Conservation (phyloP, 2,329 filamentous ascomycete species). For the Colletotrichum graminicola region DNA sequence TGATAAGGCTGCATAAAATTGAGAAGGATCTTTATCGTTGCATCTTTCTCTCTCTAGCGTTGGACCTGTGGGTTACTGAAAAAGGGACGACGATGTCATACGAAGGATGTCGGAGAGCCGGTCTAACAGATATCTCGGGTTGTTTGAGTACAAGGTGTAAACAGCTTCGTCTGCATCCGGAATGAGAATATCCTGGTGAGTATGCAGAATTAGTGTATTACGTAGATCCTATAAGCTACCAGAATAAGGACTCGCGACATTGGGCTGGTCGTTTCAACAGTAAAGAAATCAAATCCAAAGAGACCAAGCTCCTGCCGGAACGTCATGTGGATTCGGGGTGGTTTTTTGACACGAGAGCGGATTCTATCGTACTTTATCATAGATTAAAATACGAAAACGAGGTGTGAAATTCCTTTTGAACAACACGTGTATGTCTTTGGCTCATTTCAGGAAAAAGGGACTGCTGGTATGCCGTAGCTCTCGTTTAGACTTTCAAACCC, state of each 20-base stretch:
- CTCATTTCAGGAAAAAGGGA: slow-evolving; percentile 34
- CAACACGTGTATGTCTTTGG: slow-evolving; percentile 45
- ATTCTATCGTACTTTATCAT: slow-evolving; percentile 34
- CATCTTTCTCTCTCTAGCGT: too few relatives aligned
- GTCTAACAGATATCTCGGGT: too few relatives aligned
- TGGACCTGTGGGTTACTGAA: too few relatives aligned
- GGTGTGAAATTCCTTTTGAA: slow-evolving; percentile 46
- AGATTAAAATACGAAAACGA: slow-evolving; percentile 46
- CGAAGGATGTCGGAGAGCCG: background rate
- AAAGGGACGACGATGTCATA: too few relatives aligned
- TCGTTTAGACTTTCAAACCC: slow-evolving; percentile 31
- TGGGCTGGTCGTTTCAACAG: slow-evolving; percentile 45
- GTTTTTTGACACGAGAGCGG: slow-evolving; percentile 6
- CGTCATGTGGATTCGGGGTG: background rate
- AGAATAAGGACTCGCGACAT: slow-evolving; percentile 47
- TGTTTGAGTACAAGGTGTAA: slow-evolving; percentile 3
- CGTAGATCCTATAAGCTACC: slow-evolving; percentile 47
- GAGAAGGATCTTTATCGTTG: background rate
- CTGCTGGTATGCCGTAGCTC: slow-evolving; percentile 31
- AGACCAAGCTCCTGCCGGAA: slow-evolving; percentile 27
- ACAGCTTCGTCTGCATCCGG: slow-evolving; percentile 49
- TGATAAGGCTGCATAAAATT: background rate
- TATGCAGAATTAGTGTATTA: slow-evolving; percentile 48
- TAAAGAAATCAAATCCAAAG: slow-evolving; percentile 39
- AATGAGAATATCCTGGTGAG: slow-evolving; percentile 51